Evolutionary conservation across 2,329 filamentous ascomycete species (phyloP).

Genomic region (Dothideomycetes sp.): DNA sequence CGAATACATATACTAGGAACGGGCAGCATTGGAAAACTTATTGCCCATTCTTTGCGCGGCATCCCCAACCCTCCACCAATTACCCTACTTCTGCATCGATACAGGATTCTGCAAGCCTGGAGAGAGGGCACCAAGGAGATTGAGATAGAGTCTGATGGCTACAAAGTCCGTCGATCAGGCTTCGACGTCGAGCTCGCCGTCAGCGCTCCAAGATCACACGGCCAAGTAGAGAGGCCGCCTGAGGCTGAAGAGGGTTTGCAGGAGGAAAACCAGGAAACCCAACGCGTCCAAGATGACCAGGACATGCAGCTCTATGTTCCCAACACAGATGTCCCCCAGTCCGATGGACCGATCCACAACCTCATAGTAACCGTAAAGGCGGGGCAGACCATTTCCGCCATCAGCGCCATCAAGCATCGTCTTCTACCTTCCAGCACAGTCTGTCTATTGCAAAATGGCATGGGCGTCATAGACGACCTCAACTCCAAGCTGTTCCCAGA

Average conservation of each 20-base stretch:
- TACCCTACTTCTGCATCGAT: slow-evolving; percentile 64
- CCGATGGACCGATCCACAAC: slow-evolving; percentile 49
- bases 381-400: slow-evolving; percentile 51
- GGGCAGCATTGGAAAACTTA: slow-evolving; percentile 70
- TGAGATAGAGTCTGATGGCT: slow-evolving; percentile 32
- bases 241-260: too few species aligned
- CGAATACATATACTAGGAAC: slow-evolving; percentile 64
- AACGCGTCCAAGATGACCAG: not conserved
- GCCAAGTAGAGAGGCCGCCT: too few species aligned
- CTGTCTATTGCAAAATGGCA: slow-evolving; percentile 67
- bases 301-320: not conserved
- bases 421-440: slow-evolving; percentile 60
- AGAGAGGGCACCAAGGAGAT: slow-evolving; percentile 33
- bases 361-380: slow-evolving; percentile 74
- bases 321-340: not conserved
- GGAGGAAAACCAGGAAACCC: too few species aligned
- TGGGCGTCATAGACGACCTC: slow-evolving; percentile 73
- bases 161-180: slow-evolving; percentile 25
- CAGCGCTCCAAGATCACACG: slow-evolving; percentile 10
- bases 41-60: slow-evolving; percentile 60
- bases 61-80: slow-evolving; percentile 56
- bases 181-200: slow-evolving; percentile 35
- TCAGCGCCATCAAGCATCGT: slow-evolving; percentile 55
- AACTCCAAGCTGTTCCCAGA: slow-evolving; percentile 62
- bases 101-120: slow-evolving; percentile 35